Evolutionary conservation across 2,329 filamentous ascomycete species (phyloP).

Genomic region (Phoma sp.): DNA sequence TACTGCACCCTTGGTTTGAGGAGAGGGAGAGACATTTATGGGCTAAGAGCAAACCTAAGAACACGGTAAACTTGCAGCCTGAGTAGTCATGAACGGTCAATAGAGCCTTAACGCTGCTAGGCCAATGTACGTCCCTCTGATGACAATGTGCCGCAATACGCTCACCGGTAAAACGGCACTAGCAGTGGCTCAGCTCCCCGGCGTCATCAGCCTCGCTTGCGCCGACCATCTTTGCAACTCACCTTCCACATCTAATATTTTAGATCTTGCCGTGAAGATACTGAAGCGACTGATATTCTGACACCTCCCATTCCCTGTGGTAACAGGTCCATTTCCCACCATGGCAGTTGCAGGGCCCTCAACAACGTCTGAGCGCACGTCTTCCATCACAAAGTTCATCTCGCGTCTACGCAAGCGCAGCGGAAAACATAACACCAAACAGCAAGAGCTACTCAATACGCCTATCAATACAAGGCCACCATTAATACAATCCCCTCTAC

Average conservation of each 20-base stretch:
- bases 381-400: conserved; percentile 41
- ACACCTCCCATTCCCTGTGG: neutral
- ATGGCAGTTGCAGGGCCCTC: conserved; percentile 33
- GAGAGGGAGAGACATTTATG: conserved; percentile 47
- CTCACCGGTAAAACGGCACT: neutral
- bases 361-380: conserved; percentile 23
- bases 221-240: neutral
- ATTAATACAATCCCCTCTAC: conserved; percentile 33
- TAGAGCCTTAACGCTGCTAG: neutral
- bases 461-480: conserved; percentile 27
- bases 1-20: conserved; percentile 80
- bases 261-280: neutral
- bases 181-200: conserved; percentile 11
- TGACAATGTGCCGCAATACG: neutral
- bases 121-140: neutral
- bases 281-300: neutral
- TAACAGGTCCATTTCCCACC: neutral
- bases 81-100: neutral
- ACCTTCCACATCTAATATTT: neutral
- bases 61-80: neutral
- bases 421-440: neutral
- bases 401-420: conserved; percentile 29
- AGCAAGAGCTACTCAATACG: neutral
- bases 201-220: conserved; percentile 11
- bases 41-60: conserved; percentile 35